Base-by-base conservation (phyloP, 352 stramenopile species). In the Phytophthora constricta region DNA sequence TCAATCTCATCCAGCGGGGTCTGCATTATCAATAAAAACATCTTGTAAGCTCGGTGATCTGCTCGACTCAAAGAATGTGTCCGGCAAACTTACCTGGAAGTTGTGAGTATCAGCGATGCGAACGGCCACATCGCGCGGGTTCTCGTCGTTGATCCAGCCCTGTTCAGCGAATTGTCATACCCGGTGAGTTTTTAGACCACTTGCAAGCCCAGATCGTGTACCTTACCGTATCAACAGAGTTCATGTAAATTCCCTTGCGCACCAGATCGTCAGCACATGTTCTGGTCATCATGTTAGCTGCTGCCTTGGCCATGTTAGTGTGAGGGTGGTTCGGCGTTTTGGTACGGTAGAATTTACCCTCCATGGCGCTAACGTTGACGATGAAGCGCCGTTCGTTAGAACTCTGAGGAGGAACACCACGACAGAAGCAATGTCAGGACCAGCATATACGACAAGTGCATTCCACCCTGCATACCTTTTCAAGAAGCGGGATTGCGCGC, bases 61-160 rank as follows among this genome's bases (percentile, higher is more conserved):
- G 47, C 2, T 27, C 41, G 17, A 17, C n/a, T 31, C 56, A 63
- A 27, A 9, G n/a, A 3, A 31, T 17, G 5, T 22, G 14, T 19
- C 16, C 3, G 14, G 4, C 5, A 13, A 56, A 31, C 23, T 28
- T 68, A 88, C 80, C 72, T 88, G 95, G 78, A 99, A 99, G 55
- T 97, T 89, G 84, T 98, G 97, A 1, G 69, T 88, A 60, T 88
- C 79, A 3, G 92, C 93, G 62, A 96, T 98, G 37, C 90, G 91
- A 55, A 76, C 87, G 23, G 96, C 95, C 42, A 90, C 82, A 28
- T 98, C 90, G n/a, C 95, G 77, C 34, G 96, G 96, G 79, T 98
- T 98, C 70, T 99, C 96, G 70, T 98, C 94, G 71, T 99, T 99
- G 70, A 99, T 98, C 96, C 96, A 99, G 65, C 96, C 95, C 74